Conservation (phyloP, 2,329 filamentous ascomycete genomes). For the Diplodia intermedia region DNA sequence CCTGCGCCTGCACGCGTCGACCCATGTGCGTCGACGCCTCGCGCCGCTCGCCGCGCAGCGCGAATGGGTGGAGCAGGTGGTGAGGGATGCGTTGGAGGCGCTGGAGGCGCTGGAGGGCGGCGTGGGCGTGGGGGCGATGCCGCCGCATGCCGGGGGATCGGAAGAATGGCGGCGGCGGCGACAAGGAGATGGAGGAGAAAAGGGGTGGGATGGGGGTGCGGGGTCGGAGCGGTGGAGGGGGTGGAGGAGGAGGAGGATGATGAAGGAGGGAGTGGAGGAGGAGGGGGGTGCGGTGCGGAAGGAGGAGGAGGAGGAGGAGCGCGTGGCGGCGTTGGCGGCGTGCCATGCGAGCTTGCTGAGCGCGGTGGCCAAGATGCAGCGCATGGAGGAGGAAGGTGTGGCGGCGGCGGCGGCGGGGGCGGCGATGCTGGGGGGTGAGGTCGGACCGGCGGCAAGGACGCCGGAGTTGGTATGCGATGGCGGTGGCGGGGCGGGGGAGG, state of each 20-base stretch:
- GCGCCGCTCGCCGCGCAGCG: conserved; percentile 38
- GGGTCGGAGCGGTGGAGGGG: not conserved
- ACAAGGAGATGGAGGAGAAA: not conserved
- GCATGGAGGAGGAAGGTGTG: conserved; percentile 35
- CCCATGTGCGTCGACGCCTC: conserved; percentile 38
- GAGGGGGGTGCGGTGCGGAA: conserved; percentile 34
- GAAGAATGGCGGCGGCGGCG: not conserved
- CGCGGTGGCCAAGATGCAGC: conserved; percentile 42
- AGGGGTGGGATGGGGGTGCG: too few relatives aligned
- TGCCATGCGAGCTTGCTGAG: conserved; percentile 42
- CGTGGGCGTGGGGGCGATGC: conserved; percentile 38
- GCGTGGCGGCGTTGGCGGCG: conserved; percentile 34
- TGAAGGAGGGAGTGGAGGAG: not conserved
- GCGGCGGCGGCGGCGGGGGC: not conserved
- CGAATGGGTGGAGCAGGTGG: conserved; percentile 39
- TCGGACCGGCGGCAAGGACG: not conserved
- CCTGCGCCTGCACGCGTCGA: conserved; percentile 37
- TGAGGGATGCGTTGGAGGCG: conserved; percentile 38
- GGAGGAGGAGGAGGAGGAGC: conserved; percentile 37
- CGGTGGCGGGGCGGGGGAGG: not conserved
- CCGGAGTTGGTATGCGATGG: not conserved
- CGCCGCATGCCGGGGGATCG: not conserved
- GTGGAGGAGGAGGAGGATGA: not conserved
- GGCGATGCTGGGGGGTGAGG: not conserved
- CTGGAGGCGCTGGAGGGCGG: too few relatives aligned